These are phyloP conservation scores for Pythium grandisporangium DNA, from an alignment of 352 stramenopile species.

Conservation along the genomic window DNA sequence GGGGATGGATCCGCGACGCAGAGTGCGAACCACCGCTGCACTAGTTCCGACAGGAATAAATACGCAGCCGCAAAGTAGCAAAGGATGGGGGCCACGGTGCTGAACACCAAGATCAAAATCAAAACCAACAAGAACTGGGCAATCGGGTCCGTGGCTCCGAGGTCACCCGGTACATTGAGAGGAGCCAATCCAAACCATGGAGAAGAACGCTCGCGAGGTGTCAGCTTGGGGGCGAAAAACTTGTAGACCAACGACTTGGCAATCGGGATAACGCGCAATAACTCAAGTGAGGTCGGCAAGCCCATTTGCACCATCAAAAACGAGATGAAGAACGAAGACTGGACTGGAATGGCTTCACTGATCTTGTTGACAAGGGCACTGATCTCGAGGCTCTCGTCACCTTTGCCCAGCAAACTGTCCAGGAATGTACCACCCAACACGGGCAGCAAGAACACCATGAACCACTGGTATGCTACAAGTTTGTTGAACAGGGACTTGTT, in stretches of 20 bases:
- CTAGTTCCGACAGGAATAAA: slow-evolving; percentile 60
- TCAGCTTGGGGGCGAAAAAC: slow-evolving; percentile 68
- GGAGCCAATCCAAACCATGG: slow-evolving; percentile 65
- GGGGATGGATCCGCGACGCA: slow-evolving; percentile 67
- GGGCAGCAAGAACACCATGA: slow-evolving; percentile 73
- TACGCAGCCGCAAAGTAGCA: slow-evolving; percentile 71
- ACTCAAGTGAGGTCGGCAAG: slow-evolving; percentile 40
- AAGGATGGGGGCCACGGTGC: slow-evolving; percentile 63
- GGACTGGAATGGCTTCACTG: slow-evolving; percentile 51
- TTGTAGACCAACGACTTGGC: slow-evolving; percentile 75
- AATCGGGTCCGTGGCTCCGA: slow-evolving; percentile 42
- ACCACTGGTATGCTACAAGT: slow-evolving; percentile 75
- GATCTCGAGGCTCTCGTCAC: slow-evolving; percentile 19
- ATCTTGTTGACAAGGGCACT: slow-evolving; percentile 31
- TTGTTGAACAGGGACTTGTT: slow-evolving; percentile 73
- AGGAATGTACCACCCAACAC: slow-evolving; percentile 79
- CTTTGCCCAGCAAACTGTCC: slow-evolving; percentile 47
- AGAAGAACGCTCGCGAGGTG: slow-evolving; percentile 51
- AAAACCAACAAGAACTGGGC: slow-evolving; percentile 67
- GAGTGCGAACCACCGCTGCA: slow-evolving; percentile 64
- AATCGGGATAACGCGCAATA: slow-evolving; percentile 70
- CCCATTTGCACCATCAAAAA: slow-evolving; percentile 74
- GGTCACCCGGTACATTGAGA: slow-evolving; percentile 46
- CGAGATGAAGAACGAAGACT: slow-evolving; percentile 78
- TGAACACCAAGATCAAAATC: slow-evolving; percentile 72